phyloP scores from a whole-genome alignment of 2,329 filamentous ascomycete species.

The Trichothecium roseum region DNA sequence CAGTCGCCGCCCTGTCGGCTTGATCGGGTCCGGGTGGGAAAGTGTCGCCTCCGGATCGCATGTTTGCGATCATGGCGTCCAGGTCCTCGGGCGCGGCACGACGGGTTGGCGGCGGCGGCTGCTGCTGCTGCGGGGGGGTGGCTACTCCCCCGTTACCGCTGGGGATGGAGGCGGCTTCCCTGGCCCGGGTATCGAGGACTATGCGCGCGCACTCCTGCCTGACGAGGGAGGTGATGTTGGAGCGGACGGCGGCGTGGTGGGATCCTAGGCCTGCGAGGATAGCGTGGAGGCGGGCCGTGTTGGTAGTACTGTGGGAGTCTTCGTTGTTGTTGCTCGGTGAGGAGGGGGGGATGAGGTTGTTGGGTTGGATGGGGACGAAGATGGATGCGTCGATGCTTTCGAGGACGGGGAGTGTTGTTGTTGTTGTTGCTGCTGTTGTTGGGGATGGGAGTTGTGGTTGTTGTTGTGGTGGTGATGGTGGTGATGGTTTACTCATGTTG shows the following conservation, averaged over 20 bases:
- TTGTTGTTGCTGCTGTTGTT: conserved; percentile 5
- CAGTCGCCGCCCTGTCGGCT: no score
- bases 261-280: conserved; percentile 12
- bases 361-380: conserved; percentile 20
- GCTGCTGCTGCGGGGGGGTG: background rate
- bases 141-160: background rate
- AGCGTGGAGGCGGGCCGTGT: conserved; percentile 7
- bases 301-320: no score
- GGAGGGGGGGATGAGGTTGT: conserved; percentile 12
- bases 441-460: background rate
- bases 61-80: conserved; percentile 17
- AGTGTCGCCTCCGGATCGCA: no score
- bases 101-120: background rate
- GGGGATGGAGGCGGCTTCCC: no score
- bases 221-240: conserved; percentile 18
- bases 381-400: conserved; percentile 16
- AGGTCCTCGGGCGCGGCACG: conserved; percentile 7
- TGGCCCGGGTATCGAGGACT: conserved; percentile 10
- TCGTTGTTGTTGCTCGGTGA: conserved; percentile 8
- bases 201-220: conserved; percentile 22
- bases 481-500: background rate
- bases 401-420: conserved; percentile 10
- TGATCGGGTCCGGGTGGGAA: no score
- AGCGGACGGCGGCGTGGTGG: conserved; percentile 16
- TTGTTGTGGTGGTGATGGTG: conserved; percentile 2